These are phyloP conservation scores for Cnidoscolus chayamansa DNA, from an alignment of 441 rosid species.

Conservation along the genomic window DNA sequence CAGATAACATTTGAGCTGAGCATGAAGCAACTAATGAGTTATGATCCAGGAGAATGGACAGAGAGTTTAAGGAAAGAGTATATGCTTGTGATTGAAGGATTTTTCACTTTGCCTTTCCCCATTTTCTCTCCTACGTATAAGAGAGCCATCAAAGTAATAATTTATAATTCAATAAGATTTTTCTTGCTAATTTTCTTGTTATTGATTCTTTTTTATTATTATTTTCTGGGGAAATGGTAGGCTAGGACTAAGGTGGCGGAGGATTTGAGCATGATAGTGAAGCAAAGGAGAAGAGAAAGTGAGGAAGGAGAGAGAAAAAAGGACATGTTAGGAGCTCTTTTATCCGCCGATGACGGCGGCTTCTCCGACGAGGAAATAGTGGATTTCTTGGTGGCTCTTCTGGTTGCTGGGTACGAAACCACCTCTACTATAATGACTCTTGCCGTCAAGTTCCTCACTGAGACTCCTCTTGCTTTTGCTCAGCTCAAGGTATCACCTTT, in stretches of 20 bases:
- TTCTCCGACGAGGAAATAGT: conserved; percentile 86
- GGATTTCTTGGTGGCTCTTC: conserved; percentile 79
- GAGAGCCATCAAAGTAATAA: conserved; percentile 67
- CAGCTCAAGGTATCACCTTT: conserved; percentile 60
- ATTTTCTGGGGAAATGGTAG: conserved; percentile 24
- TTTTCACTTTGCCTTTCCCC: conserved; percentile 73
- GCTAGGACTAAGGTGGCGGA: conserved; percentile 97
- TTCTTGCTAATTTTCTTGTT: neutral
- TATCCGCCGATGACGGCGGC: conserved; percentile 54
- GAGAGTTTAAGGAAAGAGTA: conserved; percentile 86
- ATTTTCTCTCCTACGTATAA: conserved; percentile 78
- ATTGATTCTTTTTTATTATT: neutral
- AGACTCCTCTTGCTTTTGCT: conserved; percentile 83
- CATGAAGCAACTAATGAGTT: conserved; percentile 89
- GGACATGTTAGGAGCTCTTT: conserved; percentile 78
- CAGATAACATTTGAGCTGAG: conserved; percentile 90
- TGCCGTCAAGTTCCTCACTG: conserved; percentile 87
- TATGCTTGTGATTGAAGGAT: conserved; percentile 87
- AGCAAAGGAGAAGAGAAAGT: conserved; percentile 54
- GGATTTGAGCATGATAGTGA: conserved; percentile 74
- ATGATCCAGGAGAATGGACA: conserved; percentile 90
- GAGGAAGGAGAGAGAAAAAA: conserved; percentile 49
- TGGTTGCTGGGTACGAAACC: conserved; percentile 95
- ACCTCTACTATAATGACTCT: conserved; percentile 95
- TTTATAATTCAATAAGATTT: neutral